Conservation (phyloP, 23 red algal species). For the Gracilaria caudata region DNA sequence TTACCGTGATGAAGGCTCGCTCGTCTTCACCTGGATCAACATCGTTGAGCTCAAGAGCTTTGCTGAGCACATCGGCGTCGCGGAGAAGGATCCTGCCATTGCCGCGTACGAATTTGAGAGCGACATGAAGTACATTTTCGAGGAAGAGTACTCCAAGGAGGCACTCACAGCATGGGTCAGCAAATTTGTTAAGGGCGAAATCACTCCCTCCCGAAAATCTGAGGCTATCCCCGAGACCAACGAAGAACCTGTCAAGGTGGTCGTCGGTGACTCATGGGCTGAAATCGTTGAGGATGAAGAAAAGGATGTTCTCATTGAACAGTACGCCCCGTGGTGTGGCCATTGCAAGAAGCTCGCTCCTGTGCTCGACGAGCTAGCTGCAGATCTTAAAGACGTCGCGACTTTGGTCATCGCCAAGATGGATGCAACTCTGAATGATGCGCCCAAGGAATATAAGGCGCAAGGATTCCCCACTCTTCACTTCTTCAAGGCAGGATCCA, state of each 20-base stretch:
- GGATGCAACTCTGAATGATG: constrained; percentile 97
- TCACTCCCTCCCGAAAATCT: constrained; percentile 66
- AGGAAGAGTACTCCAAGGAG: constrained; percentile 51
- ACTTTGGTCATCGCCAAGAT: constrained; percentile 96
- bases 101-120: constrained; percentile 77
- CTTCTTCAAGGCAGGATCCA: constrained; percentile 83
- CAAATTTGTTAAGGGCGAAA: constrained; percentile 60
- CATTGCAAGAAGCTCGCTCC: constrained; percentile 90
- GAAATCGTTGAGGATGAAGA: constrained; percentile 83
- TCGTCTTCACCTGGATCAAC: constrained; percentile 71
- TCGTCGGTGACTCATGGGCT: constrained; percentile 90
- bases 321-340: constrained; percentile 98
- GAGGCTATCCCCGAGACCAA: constrained; percentile 77
- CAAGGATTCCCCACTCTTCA: constrained; percentile 89
- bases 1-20: constrained; percentile 23
- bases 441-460: constrained; percentile 86
- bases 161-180: constrained; percentile 53
- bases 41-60: constrained; percentile 75
- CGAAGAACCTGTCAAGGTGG: constrained; percentile 76
- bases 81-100: constrained; percentile 52
- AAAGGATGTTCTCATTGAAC: constrained; percentile 94
- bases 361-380: constrained; percentile 83
- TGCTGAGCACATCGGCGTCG: constrained; percentile 77
- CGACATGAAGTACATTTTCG: constrained; percentile 75
- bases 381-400: constrained; percentile 68